Percentiles rank a stretch among this genome's conserved stretches.
Evolutionary conservation across 2,329 filamentous ascomycete species (phyloP).

Genomic region (Trichophaea hybrida): DNA sequence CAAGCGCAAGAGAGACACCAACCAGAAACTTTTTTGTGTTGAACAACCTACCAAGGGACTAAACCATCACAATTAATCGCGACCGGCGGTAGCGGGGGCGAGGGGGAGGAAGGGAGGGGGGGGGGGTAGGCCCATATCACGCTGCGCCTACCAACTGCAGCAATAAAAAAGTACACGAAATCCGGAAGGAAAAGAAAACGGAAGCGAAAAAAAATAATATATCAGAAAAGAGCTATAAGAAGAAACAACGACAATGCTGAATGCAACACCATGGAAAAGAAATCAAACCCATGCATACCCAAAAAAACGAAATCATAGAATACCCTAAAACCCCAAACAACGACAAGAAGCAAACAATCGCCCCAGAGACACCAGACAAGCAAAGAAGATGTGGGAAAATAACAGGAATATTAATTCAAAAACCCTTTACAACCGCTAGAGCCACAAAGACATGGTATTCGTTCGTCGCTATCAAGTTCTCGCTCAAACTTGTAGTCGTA

Average conservation of each 20-base stretch:
- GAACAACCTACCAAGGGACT: too few species aligned
- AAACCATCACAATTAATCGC: too few species aligned
- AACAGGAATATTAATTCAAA: slow-evolving; percentile 57
- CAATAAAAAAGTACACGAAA: neutral
- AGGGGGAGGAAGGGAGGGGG: neutral
- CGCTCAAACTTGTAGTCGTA: slow-evolving; percentile 99
- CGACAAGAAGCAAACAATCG: neutral
- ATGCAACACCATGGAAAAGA: neutral
- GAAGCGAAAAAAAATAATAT: neutral
- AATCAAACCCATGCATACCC: neutral
- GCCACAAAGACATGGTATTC: slow-evolving; percentile 93
- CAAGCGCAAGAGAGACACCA: too few species aligned
- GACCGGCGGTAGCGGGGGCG: too few species aligned
- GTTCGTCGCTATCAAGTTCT: slow-evolving; percentile 84
- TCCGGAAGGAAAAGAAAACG: neutral
- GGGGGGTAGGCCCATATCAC: neutral
- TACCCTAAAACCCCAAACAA: neutral
- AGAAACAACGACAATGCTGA: neutral
- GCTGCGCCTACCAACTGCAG: neutral
- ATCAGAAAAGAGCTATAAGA: neutral
- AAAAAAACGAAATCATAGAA: neutral
- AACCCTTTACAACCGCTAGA: slow-evolving; percentile 96
- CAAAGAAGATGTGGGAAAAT: neutral
- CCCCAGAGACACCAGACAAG: neutral
- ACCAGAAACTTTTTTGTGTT: too few species aligned